Evolutionary conservation across 75 land plant species (phyloP).

Genomic region (Selaginella tamariscina): DNA sequence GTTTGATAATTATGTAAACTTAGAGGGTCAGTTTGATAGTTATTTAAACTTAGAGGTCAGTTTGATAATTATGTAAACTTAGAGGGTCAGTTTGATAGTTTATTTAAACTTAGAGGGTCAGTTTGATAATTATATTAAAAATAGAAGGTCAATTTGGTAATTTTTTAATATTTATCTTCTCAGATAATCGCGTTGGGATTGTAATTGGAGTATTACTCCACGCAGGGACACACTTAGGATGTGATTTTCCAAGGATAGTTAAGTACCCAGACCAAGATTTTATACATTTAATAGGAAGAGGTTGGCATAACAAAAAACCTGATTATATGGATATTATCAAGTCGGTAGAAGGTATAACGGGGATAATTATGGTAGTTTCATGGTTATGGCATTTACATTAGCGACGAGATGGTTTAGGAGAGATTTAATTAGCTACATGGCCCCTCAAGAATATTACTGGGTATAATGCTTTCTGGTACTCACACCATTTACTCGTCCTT

Average conservation of each 20-base stretch:
- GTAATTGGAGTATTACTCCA: background rate
- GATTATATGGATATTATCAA: background rate
- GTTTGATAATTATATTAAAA: too few species aligned
- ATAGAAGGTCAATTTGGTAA: background rate
- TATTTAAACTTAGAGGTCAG: too few species aligned
- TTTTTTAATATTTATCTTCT: background rate
- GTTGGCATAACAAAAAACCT: background rate
- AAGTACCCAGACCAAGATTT: background rate
- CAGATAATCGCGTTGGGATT: conserved; percentile 1
- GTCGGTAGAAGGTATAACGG: background rate
- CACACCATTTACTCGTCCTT: background rate
- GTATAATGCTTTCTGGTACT: conserved; percentile 9
- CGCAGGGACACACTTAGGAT: background rate
- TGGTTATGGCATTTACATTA: background rate
- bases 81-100: too few species aligned
- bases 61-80: too few species aligned
- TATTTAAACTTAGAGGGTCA: too few species aligned
- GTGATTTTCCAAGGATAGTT: conserved; percentile 8
- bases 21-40: too few species aligned
- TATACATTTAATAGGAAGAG: background rate
- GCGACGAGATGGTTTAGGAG: background rate
- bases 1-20: too few species aligned
- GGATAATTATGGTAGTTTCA: conserved; percentile 7
- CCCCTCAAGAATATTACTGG: conserved; percentile 3
- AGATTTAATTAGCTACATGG: background rate